Percentiles rank a stretch among this genome's conserved stretches.
These are phyloP conservation scores for Chrysoporthe puriensis DNA, from an alignment of 2,329 filamentous ascomycete genomes.

Conservation along the genomic window DNA sequence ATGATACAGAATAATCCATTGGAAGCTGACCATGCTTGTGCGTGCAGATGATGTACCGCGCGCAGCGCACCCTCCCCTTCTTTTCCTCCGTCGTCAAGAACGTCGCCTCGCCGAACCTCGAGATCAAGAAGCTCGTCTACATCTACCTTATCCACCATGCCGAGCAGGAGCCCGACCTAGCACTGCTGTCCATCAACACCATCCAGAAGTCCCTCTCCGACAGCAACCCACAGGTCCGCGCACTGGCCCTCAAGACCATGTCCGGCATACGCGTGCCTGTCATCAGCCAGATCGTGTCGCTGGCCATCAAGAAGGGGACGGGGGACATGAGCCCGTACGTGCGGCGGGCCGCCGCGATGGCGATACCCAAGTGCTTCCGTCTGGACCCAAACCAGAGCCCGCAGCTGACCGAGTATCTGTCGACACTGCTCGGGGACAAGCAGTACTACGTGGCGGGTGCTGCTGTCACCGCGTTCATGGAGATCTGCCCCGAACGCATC, in stretches of 20 bases:
- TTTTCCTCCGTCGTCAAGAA: conserved; percentile 99
- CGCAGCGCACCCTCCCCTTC: conserved; percentile 85
- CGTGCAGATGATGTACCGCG: conserved; percentile 90
- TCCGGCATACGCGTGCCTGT: conserved; percentile 95
- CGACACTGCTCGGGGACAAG: conserved; percentile 79
- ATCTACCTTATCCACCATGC: conserved; percentile 97
- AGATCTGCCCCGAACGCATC: conserved; percentile 84
- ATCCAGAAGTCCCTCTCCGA: conserved; percentile 98
- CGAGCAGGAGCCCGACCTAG: conserved; percentile 92
- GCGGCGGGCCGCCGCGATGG: conserved; percentile 86
- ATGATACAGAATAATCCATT: not conserved
- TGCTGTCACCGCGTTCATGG: conserved; percentile 85
- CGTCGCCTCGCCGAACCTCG: conserved; percentile 88
- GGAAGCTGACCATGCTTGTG: not conserved
- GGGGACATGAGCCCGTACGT: conserved; percentile 95
- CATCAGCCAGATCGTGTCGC: conserved; percentile 94
- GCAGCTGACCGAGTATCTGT: conserved; percentile 81
- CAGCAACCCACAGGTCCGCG: conserved; percentile 84
- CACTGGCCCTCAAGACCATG: conserved; percentile 94
- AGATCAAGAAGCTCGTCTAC: conserved; percentile 98
- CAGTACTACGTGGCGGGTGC: conserved; percentile 97
- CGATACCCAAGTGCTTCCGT: conserved; percentile 94
- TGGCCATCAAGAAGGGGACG: conserved; percentile 92
- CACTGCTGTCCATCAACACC: conserved; percentile 95
- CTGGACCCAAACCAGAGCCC: conserved; percentile 85